Conservation (phyloP, 1,284 basidiomycete species). For the Leccinum pachyderme region DNA sequence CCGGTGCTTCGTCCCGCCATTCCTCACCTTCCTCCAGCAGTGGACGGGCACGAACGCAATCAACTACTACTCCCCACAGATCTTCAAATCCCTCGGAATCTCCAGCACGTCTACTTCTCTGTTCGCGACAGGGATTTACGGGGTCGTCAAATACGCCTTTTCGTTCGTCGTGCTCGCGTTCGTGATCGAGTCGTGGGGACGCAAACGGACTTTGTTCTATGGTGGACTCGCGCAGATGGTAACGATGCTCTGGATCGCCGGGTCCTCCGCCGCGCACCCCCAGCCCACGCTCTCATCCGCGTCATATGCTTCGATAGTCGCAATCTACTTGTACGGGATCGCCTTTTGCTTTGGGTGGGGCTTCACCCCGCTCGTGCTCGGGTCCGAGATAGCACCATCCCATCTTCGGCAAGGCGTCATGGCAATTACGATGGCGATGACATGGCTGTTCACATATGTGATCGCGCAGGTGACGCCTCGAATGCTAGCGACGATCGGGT, state of each 20-base stretch:
- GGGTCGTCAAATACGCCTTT: slow-evolving; percentile 54
- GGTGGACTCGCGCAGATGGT: slow-evolving; percentile 43
- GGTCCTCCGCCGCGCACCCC: slow-evolving; percentile 40
- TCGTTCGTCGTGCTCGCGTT: slow-evolving; percentile 42
- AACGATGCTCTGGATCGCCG: slow-evolving; percentile 51
- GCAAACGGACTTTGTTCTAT: slow-evolving; percentile 46
- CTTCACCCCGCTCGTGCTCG: slow-evolving; percentile 41
- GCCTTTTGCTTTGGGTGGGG: slow-evolving; percentile 48
- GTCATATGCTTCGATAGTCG: slow-evolving; percentile 46
- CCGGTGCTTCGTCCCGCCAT: slow-evolving; percentile 50
- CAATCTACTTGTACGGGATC: slow-evolving; percentile 49
- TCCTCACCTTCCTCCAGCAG: slow-evolving; percentile 59
- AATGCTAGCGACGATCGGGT: slow-evolving; percentile 45
- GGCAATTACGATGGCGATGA: slow-evolving; percentile 39
- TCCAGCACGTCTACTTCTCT: slow-evolving; percentile 48
- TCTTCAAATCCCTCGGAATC: slow-evolving; percentile 55
- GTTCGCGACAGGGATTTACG: slow-evolving; percentile 62
- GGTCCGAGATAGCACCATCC: slow-evolving; percentile 46
- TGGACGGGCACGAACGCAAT: slow-evolving; percentile 63
- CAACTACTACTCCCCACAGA: slow-evolving; percentile 52
- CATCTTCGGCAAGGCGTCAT: slow-evolving; percentile 44
- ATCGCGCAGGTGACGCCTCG: slow-evolving; percentile 51
- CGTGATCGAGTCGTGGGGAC: slow-evolving; percentile 46
- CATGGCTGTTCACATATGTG: slow-evolving; percentile 48
- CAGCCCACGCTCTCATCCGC: slow-evolving; percentile 34